Evolutionary conservation across 1,284 basidiomycete species (phyloP), one percentile per base, ranked within the genome.

Genomic region (Grifola frondosa): DNA sequence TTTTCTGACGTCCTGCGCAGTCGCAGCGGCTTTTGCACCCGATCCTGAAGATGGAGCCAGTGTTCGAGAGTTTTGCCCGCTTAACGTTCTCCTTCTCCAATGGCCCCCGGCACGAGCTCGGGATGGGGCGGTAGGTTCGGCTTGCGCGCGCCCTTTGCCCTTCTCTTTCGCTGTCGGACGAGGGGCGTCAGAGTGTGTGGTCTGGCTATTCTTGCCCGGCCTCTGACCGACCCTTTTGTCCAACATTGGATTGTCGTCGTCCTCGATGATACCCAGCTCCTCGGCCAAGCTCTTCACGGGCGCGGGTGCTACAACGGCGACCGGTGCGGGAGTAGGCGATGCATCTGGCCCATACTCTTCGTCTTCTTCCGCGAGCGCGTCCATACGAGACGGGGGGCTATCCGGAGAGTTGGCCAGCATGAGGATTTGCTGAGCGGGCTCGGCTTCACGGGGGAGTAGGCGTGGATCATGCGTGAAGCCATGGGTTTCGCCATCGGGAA

Each of bases 371-470:
- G 59, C 50, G 42, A 66, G 60, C 37, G 61, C 54, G 22, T 56
- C 61, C 25, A 68, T 57, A 21, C 23, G 23, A 13, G 51, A 40
- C n/a, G 48, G 49, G n/a, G 44, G 69, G 43, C 67, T 74, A 30
- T 74, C 68, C 7, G 83, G 84, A 0, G 83, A 84, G 50, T 81
- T 69, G 3, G 71, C 72, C 30, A 88, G 69, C 78, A 81, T 76
- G 25, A 89, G 69, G 41, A 89, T 87, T 9, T 84, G 46, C 82
- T 87, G 25, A 89, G 70, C 1, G 86, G 86, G 52, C 84, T 87
- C 0, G 87, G 86, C 62, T 80, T 81, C 3, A 71, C 80, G 22
- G 87, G 86, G 0, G 87, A 88, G 53, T 89, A 89, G 0, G 85
- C 84, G 50, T 89, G 86, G 3, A 78, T 70, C 81, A 88, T 86